Base-by-base conservation (phyloP, 768 basidiomycete species). In the Cystobasidium ongulense region DNA sequence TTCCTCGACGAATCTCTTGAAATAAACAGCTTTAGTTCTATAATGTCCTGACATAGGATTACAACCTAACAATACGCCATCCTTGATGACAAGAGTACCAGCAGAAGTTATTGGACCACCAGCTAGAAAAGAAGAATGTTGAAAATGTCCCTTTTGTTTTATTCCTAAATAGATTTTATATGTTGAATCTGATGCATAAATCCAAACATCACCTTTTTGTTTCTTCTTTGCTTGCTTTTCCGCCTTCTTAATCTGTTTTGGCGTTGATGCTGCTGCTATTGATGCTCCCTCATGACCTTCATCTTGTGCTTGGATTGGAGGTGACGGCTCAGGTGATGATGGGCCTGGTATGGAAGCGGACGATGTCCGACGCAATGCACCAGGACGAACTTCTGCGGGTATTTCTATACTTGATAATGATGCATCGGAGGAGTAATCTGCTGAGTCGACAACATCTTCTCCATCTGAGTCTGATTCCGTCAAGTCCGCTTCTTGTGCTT, bases 141-240 rank as follows among this genome's bases (percentile, higher is more conserved):
- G 65, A n/a, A 66, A 35, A 35, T 41, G 21, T 7, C 65, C 65
- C 15, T 53, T 46, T 41, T 72, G 73, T 38, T 61, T 66, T 35
- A 68, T 52, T 65, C 73, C 71, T n/a, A 72, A 23, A 63, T 72
- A 72, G 23, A 72, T 31, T 17, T 41, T 21, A 43, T 72, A 61
- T 33, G 7, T 57, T 36, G 54, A n/a, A 66, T 65, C 73, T n/a
- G 64, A 62, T 5, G 43, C 71, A 29, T 72, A 72, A n/a, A 72
- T 63, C 38, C 38, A 72, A 21, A 67, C 65, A 52, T 67, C 65
- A 23, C 65, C 65, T 41, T 67, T 67, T 41, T 67, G 36, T 43
- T 67, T 52, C 29, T 67, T 35, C 29, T 27, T 35, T 11, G 10
- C 65, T 67, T 53, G 41, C 17, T 52, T 67, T 33, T 11, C 18